Conservation (phyloP, 768 basidiomycete species). For the Cyclocybe aegerita region DNA sequence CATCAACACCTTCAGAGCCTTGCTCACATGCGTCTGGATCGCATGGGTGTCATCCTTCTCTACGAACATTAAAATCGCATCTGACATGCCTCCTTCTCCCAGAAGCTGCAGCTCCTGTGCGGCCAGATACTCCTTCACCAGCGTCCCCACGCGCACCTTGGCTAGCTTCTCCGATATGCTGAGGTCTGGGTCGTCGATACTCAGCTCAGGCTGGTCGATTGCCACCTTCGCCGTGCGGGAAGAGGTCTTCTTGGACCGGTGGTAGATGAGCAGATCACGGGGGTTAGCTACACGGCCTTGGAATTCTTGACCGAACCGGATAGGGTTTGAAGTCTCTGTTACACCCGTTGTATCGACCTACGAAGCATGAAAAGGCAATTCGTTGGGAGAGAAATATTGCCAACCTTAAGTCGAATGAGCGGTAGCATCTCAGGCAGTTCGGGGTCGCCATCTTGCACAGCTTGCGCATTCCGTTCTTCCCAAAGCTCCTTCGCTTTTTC, state of each 20-base stretch:
- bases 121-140: conserved; percentile 89
- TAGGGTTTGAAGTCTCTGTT: conserved; percentile 90
- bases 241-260: conserved; percentile 70
- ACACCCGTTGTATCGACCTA: conserved; percentile 92
- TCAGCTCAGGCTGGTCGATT: conserved; percentile 76
- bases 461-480: conserved; percentile 70
- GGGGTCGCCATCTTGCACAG: conserved; percentile 60
- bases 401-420: conserved; percentile 82
- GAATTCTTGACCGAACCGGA: conserved; percentile 96
- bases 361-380: not conserved
- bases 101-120: conserved; percentile 93
- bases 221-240: conserved; percentile 54
- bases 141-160: conserved; percentile 80
- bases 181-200: conserved; percentile 75
- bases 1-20: conserved; percentile 59
- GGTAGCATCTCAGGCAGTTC: conserved; percentile 76
- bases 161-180: conserved; percentile 70
- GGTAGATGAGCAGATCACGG: conserved; percentile 88
- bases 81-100: conserved; percentile 87
- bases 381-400: not conserved
- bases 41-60: conserved; percentile 97
- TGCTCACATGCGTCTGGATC: conserved; percentile 78
- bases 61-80: conserved; percentile 93
- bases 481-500: conserved; percentile 74
- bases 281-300: conserved; percentile 91